phyloP scores from a whole-genome alignment of 495 filamentous ascomycete genomes.

The Echria macrotheca region DNA sequence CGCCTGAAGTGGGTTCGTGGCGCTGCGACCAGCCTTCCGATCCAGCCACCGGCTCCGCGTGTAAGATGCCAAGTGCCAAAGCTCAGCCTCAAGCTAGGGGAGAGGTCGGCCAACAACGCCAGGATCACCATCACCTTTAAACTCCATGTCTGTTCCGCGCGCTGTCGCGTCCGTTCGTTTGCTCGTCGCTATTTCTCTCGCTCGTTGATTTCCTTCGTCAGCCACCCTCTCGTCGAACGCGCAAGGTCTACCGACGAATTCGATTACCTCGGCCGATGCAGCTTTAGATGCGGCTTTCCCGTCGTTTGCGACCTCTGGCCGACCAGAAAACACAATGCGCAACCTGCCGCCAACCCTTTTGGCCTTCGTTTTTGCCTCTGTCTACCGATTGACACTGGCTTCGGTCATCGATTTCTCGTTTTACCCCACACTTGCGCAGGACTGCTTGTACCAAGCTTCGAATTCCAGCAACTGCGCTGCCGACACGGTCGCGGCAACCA shows the following conservation, averaged over 20 bases:
- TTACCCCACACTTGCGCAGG: constrained; percentile 36
- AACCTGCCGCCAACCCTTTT: constrained; percentile 21
- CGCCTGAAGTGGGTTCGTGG: background rate
- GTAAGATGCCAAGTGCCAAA: background rate
- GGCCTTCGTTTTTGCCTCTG: constrained; percentile 27
- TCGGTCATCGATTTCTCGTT: constrained; percentile 36
- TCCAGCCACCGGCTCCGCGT: background rate
- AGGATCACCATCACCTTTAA: background rate
- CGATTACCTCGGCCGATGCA: no score
- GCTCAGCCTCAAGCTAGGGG: background rate
- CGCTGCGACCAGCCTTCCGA: background rate
- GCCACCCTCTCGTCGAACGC: no score
- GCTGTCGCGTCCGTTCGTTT: background rate
- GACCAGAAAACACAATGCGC: constrained; percentile 18
- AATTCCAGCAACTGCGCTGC: constrained; percentile 27
- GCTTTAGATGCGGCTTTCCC: no score
- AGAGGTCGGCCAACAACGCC: background rate
- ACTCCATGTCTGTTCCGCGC: no score
- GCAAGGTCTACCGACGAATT: no score
- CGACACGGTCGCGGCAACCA: constrained; percentile 28
- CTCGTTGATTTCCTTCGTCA: no score
- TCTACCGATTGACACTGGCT: constrained; percentile 15
- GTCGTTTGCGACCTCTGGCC: no score
- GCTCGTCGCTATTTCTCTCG: background rate
- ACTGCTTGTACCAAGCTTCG: constrained; percentile 34